Evolutionary conservation across 1,284 basidiomycete species (phyloP).

Genomic region (Abortiporus biennis): DNA sequence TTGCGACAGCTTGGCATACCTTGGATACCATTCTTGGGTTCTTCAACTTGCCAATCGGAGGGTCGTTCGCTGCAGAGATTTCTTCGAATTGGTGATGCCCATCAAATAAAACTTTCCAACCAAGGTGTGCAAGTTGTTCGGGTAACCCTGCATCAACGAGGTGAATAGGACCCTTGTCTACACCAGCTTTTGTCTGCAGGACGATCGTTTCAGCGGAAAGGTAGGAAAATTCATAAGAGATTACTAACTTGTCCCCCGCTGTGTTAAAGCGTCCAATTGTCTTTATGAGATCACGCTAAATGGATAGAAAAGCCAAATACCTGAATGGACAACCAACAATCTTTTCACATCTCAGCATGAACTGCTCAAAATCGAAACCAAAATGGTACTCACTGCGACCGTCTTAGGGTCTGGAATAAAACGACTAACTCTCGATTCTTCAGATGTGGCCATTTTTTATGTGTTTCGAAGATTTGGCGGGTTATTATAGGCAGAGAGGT

Average conservation of each 20-base stretch:
- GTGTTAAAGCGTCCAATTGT: conserved; percentile 4
- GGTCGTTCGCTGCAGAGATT: conserved; percentile 61
- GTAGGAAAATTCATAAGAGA: neutral
- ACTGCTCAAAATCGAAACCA: conserved; percentile 7
- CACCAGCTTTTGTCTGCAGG: conserved; percentile 65
- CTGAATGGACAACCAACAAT: conserved; percentile 75
- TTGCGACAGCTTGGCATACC: conserved; percentile 81
- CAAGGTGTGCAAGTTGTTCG: conserved; percentile 71
- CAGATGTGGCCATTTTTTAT: no score
- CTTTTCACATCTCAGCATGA: conserved; percentile 27
- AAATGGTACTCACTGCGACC: conserved; percentile 45
- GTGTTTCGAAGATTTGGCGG: no score
- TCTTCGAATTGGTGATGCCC: conserved; percentile 87
- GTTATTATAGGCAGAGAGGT: no score
- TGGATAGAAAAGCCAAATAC: conserved; percentile 28
- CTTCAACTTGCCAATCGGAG: conserved; percentile 84
- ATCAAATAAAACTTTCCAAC: conserved; percentile 87
- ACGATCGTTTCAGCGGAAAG: neutral
- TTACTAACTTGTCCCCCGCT: conserved; percentile 53
- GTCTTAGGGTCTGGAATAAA: conserved; percentile 69
- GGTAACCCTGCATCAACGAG: conserved; percentile 83
- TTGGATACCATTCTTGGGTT: conserved; percentile 82
- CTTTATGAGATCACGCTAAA: neutral
- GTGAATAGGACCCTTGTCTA: conserved; percentile 88
- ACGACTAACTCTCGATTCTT: conserved; percentile 22